A percentile compares a stretch with the other conserved stretches of the same genome.
These are phyloP conservation scores for Acacia concinna DNA, from an alignment of 331 rosid species.

Conservation along the genomic window DNA sequence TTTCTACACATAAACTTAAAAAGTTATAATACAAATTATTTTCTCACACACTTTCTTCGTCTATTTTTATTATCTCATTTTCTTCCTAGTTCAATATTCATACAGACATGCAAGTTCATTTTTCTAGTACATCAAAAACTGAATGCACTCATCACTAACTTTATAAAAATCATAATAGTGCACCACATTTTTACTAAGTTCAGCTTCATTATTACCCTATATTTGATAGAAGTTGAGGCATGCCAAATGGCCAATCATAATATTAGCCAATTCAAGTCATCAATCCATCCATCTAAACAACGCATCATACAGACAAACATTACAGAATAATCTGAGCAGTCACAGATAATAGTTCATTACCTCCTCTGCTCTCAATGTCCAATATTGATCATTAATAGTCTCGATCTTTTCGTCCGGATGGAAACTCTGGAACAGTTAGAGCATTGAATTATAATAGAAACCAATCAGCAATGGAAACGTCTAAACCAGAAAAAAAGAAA, in stretches of 20 bases:
- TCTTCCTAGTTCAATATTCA: not conserved
- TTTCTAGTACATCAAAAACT: not conserved
- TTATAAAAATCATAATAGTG: not conserved
- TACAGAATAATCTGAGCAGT: not conserved
- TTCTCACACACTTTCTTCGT: not conserved
- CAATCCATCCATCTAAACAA: not conserved
- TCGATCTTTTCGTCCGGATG: conserved; percentile 73
- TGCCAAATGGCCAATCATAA: not conserved
- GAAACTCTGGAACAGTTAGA: conserved; percentile 57
- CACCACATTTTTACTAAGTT: not conserved
- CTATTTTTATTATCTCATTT: not conserved
- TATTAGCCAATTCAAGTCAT: not conserved
- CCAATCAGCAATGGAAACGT: not conserved
- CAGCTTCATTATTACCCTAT: not conserved
- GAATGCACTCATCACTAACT: not conserved
- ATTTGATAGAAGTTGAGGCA: not conserved
- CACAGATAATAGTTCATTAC: conserved; percentile 32
- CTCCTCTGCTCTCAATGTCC: conserved; percentile 88
- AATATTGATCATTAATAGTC: conserved; percentile 93
- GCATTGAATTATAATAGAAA: conserved; percentile 9
- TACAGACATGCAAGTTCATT: not conserved
- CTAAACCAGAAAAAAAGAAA: not conserved
- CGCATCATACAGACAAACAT: not conserved
- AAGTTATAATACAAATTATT: not conserved
- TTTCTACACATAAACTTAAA: not conserved